Base-by-base conservation (phyloP, 2,329 filamentous ascomycete species). In the Botryosphaeria dothidea region DNA sequence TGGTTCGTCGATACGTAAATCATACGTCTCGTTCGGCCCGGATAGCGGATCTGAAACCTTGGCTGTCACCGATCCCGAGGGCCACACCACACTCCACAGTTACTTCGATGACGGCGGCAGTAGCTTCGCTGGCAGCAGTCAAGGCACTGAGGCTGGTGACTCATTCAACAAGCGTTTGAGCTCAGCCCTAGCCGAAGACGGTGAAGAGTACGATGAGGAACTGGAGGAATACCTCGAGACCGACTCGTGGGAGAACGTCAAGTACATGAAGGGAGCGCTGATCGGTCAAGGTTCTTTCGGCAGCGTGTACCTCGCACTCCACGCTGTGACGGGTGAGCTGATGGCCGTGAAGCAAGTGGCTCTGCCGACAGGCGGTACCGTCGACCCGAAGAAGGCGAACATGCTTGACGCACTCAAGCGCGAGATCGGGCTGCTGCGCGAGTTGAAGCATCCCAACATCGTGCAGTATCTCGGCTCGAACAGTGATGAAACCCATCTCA, bases 311-410 rank as follows among this genome's bases (percentile, higher is more conserved):
- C 85, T 99, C 56, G 95, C 95, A 27, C 85, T 99, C 34, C 95
- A 99, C 76, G 92, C 95, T 58, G 91, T 99, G 63, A 99, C 95
- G 19, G 95, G 94, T 73, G 95, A 98, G 80, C 90, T 99, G 48
- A 92, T 99, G 83, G 95, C 95, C 23, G 95, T 99, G 66, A 99
- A 99, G 82, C 95, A 99, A 79, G 95, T 99, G 61, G 93, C 98
- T 79, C 87, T 96, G 64, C 93, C 93, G 3, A 90, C 92, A 0
- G 90, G 91, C 29, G 88, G 89, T 64, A 92, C 75, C 31, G 75
- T 89, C 69, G 95, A 98, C 74, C 86, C 91, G 66, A 91, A 91
- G 77, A 99, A 98, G 85, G 96, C 96, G 82, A 92, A 89, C 82
- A 99, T 99, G 95, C 94, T 99, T 67, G 92, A 96, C 70, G 95